Evolutionary conservation across 140 eudicot species (phyloP), one percentile per base, ranked within the genome.

Genomic region (Senecio squalidus): DNA sequence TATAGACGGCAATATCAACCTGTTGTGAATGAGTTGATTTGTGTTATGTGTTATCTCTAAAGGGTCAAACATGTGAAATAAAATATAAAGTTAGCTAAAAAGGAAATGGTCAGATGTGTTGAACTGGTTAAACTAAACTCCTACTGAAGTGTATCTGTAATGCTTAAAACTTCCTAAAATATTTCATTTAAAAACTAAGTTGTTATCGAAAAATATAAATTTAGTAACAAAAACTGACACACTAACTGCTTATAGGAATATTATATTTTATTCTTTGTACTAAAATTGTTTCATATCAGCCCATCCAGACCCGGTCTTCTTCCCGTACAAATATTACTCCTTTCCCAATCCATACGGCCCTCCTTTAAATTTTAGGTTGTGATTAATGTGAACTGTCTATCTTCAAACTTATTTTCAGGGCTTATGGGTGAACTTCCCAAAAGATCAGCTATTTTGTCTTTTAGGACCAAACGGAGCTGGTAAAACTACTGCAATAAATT

Each of bases 391-490:
- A 6, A 17, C 58, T 13, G 67, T 36, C 22, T 61, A 27, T 55
- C 11, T 21, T 51, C 40, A 39, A 70, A 43, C 11, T 36, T 53
- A 55, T 41, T 48, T 57, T 71, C 79, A 90, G 99, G 99, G 99
- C 1, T 69, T 93, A 57, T 93, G 93, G 87, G 72, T 93, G 65
- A 93, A 88, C 81, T 75, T 93, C 44, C 76, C 84, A 15, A 88
- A 82, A 66, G 95, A 88, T 80, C 99, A 93, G 69, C 77, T 93
- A 6, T 93, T 93, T 69, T 93, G 99, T 64, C 95, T 93, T 68
- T 78, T 93, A 23, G 99, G 99, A 60, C 96, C 95, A 14, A 88
- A 93, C 64, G 99, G 99, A 68, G 96, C 99, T 28, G 99, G 99
- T 45, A 93, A 93, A 79, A 93, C 99, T 50, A 88, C 99, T 13